Evolutionary conservation across 805 yeast genomes (phyloP), one percentile per base, ranked within the genome.

Genomic region (Pichia rugopelliculosa): DNA sequence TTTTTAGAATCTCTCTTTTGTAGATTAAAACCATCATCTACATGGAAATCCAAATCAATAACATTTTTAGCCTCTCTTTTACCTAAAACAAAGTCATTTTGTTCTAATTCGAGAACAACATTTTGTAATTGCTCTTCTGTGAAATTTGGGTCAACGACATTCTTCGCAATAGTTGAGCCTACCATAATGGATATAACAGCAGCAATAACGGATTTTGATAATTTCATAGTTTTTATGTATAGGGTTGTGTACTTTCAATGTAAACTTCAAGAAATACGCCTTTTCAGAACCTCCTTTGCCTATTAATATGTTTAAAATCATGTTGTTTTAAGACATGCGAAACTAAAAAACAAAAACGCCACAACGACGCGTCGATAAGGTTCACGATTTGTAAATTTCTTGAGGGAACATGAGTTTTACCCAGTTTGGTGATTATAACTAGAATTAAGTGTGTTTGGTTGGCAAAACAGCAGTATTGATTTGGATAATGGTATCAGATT

Each of bases 401-500:
- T n/a, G 18, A 30, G 9, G 18, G 34, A 30, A n/a, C 17, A 30
- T n/a, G 34, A 30, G n/a, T 30, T 30, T 30, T n/a, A n/a, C n/a
- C n/a, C n/a, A n/a, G n/a, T n/a, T n/a, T n/a, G n/a, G n/a, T n/a
- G n/a, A n/a, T n/a, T n/a, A n/a, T n/a, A n/a, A n/a, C n/a, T n/a
- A n/a, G n/a, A n/a, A n/a, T n/a, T n/a, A n/a, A n/a, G n/a, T n/a
- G n/a, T n/a, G n/a, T n/a, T n/a, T n/a, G n/a, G n/a, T n/a, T n/a
- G n/a, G n/a, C n/a, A n/a, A 30, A 30, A 15, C 34, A 30, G n/a
- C 18, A 30, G 18, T 30, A 13, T 30, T 30, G 22, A 15, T 3
- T n/a, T 8, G 7, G 13, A 34, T 6, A 12, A 47, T 48, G 50
- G 41, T 40, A 2, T 48, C 50, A 1, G 70, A 66, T 43, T 59